phyloP scores from a whole-genome alignment of 2,329 filamentous ascomycete genomes.

The Thermothelomyces thermophilus region DNA sequence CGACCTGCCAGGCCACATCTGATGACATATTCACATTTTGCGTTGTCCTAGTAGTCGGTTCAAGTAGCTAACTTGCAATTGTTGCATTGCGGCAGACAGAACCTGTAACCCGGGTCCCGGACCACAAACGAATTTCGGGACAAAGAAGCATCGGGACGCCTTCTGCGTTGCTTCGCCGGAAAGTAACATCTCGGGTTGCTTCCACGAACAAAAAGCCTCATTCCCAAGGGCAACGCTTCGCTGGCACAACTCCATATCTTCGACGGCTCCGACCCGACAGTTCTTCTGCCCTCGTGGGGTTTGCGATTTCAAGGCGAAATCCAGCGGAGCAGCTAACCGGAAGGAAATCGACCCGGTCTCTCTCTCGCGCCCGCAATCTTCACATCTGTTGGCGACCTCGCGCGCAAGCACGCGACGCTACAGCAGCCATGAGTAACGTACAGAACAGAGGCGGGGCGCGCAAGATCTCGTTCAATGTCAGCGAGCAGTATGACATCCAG shows the following conservation, averaged over 20 bases:
- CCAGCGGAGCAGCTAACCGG: not conserved
- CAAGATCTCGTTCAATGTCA: conserved; percentile 99
- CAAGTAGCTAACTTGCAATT: conserved; percentile 15
- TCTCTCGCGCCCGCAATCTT: not conserved
- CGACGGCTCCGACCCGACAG: not conserved
- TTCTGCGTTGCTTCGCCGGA: not conserved
- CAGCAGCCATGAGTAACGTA: conserved; percentile 48
- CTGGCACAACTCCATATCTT: not conserved
- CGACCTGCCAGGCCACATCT: not conserved
- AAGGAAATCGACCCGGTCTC: not conserved
- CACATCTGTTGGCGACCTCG: not conserved
- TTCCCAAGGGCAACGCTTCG: not conserved
- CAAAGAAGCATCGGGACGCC: conserved; percentile 14
- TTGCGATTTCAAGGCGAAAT: not conserved
- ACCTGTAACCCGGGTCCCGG: not conserved
- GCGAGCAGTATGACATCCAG: conserved; percentile 98
- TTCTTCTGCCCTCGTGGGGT: not conserved
- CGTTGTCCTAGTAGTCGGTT: too few species aligned
- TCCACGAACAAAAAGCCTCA: conserved; percentile 1
- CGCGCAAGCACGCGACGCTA: conserved; percentile 1
- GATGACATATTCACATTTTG: not conserved
- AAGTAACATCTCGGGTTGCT: not conserved
- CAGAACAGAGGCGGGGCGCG: conserved; percentile 59
- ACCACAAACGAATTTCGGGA: conserved; percentile 1
- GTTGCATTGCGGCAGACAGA: conserved; percentile 11